Evolutionary conservation across 495 filamentous ascomycete genomes (phyloP).

Genomic region (Podospora pseudoanserina): DNA sequence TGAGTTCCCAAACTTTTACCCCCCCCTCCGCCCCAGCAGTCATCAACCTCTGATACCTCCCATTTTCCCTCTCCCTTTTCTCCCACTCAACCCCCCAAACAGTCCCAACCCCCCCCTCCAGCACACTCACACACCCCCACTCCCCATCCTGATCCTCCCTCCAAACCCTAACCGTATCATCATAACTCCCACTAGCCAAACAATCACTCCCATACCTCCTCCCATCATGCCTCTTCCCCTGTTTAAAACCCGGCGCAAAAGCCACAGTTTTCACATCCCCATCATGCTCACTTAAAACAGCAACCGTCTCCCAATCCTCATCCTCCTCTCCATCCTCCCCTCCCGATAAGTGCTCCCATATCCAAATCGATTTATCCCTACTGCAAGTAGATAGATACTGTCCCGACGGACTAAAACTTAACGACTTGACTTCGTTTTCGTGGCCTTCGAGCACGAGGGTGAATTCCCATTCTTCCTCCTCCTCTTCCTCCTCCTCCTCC

Average conservation of each 20-base stretch:
- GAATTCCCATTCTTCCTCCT: constrained; percentile 81
- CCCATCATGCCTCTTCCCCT: constrained; percentile 41
- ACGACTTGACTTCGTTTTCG: constrained; percentile 85
- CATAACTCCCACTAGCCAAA: constrained; percentile 83
- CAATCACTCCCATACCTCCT: constrained; percentile 51
- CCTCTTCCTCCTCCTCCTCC: constrained; percentile 26
- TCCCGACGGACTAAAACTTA: constrained; percentile 76
- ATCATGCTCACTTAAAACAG: constrained; percentile 88
- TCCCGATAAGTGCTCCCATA: constrained; percentile 80
- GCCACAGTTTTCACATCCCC: constrained; percentile 91
- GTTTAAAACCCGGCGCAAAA: constrained; percentile 66
- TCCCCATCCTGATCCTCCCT: constrained; percentile 82
- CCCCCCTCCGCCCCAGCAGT: constrained; percentile 77
- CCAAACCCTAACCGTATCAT: constrained; percentile 86
- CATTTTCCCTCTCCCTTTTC: constrained; percentile 36
- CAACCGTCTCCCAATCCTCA: constrained; percentile 93
- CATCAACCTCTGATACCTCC: constrained; percentile 58
- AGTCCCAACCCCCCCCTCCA: constrained; percentile 72
- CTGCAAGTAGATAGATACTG: constrained; percentile 84
- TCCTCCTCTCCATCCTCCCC: constrained; percentile 47
- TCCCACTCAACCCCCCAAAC: constrained; percentile 92
- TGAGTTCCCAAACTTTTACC: constrained; percentile 71
- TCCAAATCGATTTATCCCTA: constrained; percentile 94
- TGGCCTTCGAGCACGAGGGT: constrained; percentile 87
- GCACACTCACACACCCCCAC: constrained; percentile 82